phyloP scores from a whole-genome alignment of 2,329 filamentous ascomycete species.

The Colletotrichum sansevieriae region DNA sequence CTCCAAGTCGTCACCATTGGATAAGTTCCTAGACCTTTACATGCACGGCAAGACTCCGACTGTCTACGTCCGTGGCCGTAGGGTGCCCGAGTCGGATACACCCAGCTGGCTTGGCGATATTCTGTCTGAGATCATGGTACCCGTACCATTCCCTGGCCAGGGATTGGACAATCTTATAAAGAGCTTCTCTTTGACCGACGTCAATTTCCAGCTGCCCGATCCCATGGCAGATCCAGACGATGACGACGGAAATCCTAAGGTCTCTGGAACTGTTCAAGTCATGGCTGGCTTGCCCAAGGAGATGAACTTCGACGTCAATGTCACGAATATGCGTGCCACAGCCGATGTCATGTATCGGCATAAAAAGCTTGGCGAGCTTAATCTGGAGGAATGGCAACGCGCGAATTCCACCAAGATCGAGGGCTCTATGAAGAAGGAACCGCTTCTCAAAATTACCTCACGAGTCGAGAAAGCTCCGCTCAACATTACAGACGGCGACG shows the following conservation, averaged over 20 bases:
- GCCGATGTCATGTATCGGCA: constrained; percentile 85
- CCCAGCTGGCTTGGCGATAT: constrained; percentile 88
- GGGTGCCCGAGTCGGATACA: constrained; percentile 73
- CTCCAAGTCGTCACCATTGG: constrained; percentile 84
- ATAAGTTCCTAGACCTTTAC: constrained; percentile 84
- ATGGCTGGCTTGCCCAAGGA: constrained; percentile 84
- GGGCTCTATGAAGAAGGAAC: constrained; percentile 67
- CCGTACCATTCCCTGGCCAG: constrained; percentile 85
- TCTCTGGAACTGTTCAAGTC: constrained; percentile 87
- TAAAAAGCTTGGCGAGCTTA: constrained; percentile 83
- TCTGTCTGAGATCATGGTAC: constrained; percentile 84
- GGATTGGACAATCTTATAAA: constrained; percentile 86
- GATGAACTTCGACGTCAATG: constrained; percentile 86
- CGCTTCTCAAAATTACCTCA: constrained; percentile 80
- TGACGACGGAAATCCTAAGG: constrained; percentile 78
- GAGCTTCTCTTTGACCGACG: constrained; percentile 87
- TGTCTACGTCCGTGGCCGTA: constrained; percentile 85
- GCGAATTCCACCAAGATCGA: constrained; percentile 83
- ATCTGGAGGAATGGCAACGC: constrained; percentile 84
- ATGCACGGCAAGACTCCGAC: constrained; percentile 83
- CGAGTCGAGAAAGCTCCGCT: constrained; percentile 83
- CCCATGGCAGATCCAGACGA: constrained; percentile 81
- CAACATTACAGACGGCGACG: constrained; percentile 81
- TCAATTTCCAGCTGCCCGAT: constrained; percentile 87
- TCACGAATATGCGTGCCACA: constrained; percentile 80